Conservation (phyloP, 495 filamentous ascomycete species). For the Podospora appendiculata region DNA sequence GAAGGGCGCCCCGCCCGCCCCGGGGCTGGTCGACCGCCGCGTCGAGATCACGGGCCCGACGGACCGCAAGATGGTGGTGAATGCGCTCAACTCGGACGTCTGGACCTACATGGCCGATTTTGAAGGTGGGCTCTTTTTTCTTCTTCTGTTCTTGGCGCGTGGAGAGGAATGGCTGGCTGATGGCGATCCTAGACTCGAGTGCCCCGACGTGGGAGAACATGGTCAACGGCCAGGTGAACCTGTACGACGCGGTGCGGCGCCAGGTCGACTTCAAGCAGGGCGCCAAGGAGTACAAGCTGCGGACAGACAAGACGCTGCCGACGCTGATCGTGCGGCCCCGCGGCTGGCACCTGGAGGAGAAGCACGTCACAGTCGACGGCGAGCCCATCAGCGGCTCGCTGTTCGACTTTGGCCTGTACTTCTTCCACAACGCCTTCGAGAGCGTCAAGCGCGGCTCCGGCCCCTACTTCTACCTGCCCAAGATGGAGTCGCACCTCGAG, state of each 20-base stretch:
- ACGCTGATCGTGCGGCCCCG: constrained; percentile 82
- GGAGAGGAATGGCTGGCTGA: no score
- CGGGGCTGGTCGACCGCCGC: constrained; percentile 85
- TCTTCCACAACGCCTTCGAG: constrained; percentile 97
- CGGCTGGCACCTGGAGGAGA: constrained; percentile 96
- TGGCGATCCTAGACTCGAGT: constrained; percentile 63
- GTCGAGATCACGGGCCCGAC: constrained; percentile 99
- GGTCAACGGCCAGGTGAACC: constrained; percentile 96
- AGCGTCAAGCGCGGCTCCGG: constrained; percentile 75
- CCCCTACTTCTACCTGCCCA: constrained; percentile 98
- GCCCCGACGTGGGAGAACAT: constrained; percentile 99
- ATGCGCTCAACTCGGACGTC: constrained; percentile 92
- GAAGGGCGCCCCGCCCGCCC: constrained; percentile 90
- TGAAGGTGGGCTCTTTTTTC: constrained; percentile 55
- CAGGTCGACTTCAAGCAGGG: constrained; percentile 97
- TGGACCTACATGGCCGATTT: constrained; percentile 99
- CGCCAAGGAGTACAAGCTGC: constrained; percentile 93
- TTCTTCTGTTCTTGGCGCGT: not conserved
- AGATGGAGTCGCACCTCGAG: constrained; percentile 98
- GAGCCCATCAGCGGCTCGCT: constrained; percentile 89
- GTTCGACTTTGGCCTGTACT: constrained; percentile 98
- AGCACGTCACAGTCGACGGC: constrained; percentile 93
- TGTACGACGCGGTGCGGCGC: constrained; percentile 92
- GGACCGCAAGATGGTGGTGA: constrained; percentile 99
- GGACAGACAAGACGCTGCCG: constrained; percentile 72